A percentile compares a stretch with the other conserved stretches of the same genome.
Evolutionary conservation across 2,329 filamentous ascomycete species (phyloP).

Genomic region (Lachnellula suecica): DNA sequence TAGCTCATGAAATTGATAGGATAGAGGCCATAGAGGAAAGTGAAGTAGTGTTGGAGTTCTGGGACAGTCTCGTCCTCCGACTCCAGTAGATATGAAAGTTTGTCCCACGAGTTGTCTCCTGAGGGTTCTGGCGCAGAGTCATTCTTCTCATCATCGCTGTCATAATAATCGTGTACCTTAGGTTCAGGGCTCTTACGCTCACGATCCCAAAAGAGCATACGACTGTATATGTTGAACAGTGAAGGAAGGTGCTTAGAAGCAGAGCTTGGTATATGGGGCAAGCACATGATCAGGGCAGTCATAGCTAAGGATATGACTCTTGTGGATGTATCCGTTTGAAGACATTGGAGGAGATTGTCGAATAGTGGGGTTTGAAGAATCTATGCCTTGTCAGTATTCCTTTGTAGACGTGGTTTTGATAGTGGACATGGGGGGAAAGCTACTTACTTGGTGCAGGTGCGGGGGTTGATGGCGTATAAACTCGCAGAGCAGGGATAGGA

Average conservation of each 20-base stretch:
- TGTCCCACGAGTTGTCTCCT: constrained; percentile 58
- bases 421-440: background rate
- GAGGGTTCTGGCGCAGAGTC: constrained; percentile 35
- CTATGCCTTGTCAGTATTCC: constrained; percentile 25
- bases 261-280: constrained; percentile 77
- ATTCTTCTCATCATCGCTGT: constrained; percentile 24
- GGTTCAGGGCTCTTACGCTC: constrained; percentile 23
- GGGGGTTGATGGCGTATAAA: constrained; percentile 78
- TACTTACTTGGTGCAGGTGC: constrained; percentile 60
- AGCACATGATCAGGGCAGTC: constrained; percentile 75
- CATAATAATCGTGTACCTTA: constrained; percentile 7
- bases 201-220: constrained; percentile 75
- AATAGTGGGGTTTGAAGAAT: constrained; percentile 71
- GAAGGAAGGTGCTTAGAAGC: constrained; percentile 67
- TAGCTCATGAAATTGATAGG: constrained; percentile 87
- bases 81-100: constrained; percentile 59
- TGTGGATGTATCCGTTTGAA: constrained; percentile 76
- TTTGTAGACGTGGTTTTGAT: no score
- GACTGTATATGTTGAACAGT: constrained; percentile 79
- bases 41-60: constrained; percentile 74
- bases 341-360: constrained; percentile 67
- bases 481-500: constrained; percentile 66
- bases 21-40: constrained; percentile 79
- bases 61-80: constrained; percentile 61
- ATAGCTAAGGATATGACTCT: constrained; percentile 74